phyloP scores from a whole-genome alignment of 78 protist genomes.

The Paratrimastix pyriformis region DNA sequence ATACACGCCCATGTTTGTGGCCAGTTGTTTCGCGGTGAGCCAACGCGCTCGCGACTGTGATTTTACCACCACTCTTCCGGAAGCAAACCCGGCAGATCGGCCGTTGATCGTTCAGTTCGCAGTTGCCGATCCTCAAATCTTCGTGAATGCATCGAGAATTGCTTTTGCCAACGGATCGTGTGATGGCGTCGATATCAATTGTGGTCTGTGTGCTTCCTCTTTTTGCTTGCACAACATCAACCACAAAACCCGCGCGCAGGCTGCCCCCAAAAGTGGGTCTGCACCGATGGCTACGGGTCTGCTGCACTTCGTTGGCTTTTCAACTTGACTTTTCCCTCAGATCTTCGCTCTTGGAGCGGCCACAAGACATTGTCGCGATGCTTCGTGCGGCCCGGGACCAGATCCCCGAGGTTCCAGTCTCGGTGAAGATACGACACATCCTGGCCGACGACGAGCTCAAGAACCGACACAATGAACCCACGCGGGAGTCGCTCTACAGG shows the following conservation, averaged over 20 bases:
- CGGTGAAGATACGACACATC: constrained; percentile 1
- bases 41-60: background rate
- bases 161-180: background rate
- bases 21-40: background rate
- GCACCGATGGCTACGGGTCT: background rate
- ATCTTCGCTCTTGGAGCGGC: too few relatives aligned
- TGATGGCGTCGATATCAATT: constrained; percentile 3
- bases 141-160: too few relatives aligned
- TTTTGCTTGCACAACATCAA: too few relatives aligned
- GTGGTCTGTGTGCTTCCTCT: too few relatives aligned
- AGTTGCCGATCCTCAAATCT: background rate
- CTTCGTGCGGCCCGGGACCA: background rate
- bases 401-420: background rate
- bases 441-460: background rate
- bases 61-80: background rate
- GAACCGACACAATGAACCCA: background rate
- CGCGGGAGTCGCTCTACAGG: too few relatives aligned
- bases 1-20: constrained; percentile 7
- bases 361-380: background rate
- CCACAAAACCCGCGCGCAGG: too few relatives aligned
- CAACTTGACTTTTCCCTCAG: too few relatives aligned
- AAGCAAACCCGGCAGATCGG: background rate
- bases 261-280: constrained; percentile 10
- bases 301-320: background rate
- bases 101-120: constrained; percentile 16